A percentile compares a stretch with the other conserved stretches of the same genome.
These are phyloP conservation scores for Fusarium sp. DNA, from an alignment of 2,329 filamentous ascomycete genomes.

Conservation along the genomic window DNA sequence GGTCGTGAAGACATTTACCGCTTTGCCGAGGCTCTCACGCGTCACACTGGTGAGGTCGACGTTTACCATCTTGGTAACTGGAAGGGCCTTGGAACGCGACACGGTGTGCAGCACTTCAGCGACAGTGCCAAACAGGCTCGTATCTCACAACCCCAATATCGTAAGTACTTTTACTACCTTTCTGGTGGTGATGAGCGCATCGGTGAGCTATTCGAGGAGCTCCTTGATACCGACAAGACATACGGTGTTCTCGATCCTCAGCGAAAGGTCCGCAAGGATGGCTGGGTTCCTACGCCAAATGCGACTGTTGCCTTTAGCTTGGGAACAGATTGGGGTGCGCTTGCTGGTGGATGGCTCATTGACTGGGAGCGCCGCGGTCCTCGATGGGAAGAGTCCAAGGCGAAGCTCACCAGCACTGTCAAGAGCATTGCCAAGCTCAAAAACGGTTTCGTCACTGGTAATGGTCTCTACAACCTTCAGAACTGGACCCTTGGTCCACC, in stretches of 20 bases:
- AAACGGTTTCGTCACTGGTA: slow-evolving; percentile 68
- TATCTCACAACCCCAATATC: slow-evolving; percentile 65
- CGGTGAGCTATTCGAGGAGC: slow-evolving; percentile 63
- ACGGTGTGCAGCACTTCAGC: slow-evolving; percentile 70
- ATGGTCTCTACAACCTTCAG: slow-evolving; percentile 61
- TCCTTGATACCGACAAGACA: slow-evolving; percentile 62
- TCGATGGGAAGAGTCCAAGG: slow-evolving; percentile 61
- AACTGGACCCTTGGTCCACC: slow-evolving; percentile 63
- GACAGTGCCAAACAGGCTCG: slow-evolving; percentile 72
- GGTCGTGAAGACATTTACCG: slow-evolving; percentile 67
- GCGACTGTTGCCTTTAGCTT: slow-evolving; percentile 60
- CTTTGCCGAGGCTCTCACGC: slow-evolving; percentile 67
- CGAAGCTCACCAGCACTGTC: slow-evolving; percentile 61
- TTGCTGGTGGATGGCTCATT: slow-evolving; percentile 67
- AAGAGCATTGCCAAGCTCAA: slow-evolving; percentile 64
- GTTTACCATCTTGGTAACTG: slow-evolving; percentile 68
- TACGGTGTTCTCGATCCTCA: slow-evolving; percentile 65
- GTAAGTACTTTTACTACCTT: slow-evolving; percentile 66
- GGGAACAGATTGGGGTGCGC: slow-evolving; percentile 68
- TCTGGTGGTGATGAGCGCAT: slow-evolving; percentile 67
- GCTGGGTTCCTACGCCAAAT: slow-evolving; percentile 57
- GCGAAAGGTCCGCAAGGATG: slow-evolving; percentile 67
- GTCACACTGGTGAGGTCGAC: slow-evolving; percentile 71
- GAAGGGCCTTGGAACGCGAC: slow-evolving; percentile 69
- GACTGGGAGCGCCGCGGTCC: slow-evolving; percentile 68